Conservation (phyloP, 2,329 filamentous ascomycete species). For the Colletotrichum lindemuthianum region DNA sequence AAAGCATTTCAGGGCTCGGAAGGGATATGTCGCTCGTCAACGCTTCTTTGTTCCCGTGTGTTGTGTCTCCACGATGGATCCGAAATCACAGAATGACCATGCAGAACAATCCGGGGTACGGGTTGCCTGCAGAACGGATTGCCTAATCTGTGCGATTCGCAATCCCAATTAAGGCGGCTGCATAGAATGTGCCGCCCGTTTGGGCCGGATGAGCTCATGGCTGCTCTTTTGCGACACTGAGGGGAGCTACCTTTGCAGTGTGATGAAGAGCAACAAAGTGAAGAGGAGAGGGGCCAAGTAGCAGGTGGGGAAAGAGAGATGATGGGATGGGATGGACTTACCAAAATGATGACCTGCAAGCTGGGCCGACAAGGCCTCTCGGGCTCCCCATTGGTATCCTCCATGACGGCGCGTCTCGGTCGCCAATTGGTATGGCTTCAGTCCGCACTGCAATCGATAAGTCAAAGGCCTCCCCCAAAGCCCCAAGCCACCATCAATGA, state of each 20-base stretch:
- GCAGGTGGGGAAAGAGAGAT: neutral
- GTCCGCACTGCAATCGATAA: neutral
- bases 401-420: conserved; percentile 12
- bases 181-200: conserved; percentile 21
- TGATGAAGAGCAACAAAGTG: neutral
- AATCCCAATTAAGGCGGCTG: conserved; percentile 20
- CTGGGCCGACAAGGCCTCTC: conserved; percentile 51
- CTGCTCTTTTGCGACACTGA: neutral
- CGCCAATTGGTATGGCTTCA: neutral
- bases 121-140: conserved; percentile 16
- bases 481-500: neutral
- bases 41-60: neutral
- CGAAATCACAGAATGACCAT: neutral
- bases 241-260: neutral
- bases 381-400: conserved; percentile 27
- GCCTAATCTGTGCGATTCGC: conserved; percentile 24
- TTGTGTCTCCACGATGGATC: neutral
- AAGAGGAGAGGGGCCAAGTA: neutral
- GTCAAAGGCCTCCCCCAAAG: conserved; percentile 22
- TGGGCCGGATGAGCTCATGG: conserved; percentile 11
- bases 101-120: conserved; percentile 14
- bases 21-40: neutral
- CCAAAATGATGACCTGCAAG: conserved; percentile 79
- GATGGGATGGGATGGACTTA: conserved; percentile 56
- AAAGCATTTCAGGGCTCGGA: conserved; percentile 5